Base-by-base conservation (phyloP, 1,139 yeast genomes). In the Pichia sp. region DNA sequence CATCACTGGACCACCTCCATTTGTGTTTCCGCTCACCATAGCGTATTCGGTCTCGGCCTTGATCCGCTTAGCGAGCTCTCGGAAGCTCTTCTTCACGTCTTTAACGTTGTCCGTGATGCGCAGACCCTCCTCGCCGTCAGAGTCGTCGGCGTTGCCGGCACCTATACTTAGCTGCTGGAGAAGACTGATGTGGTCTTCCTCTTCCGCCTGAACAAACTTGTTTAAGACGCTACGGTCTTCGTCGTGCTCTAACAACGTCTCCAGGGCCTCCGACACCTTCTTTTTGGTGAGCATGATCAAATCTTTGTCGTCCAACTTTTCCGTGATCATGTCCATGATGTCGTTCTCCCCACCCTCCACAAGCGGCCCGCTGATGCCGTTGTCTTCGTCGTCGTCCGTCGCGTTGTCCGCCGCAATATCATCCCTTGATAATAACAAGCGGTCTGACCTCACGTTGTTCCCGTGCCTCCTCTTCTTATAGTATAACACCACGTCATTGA, bases 401-500 rank as follows among this genome's bases (percentile, higher is more conserved):
- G 41, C 41, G 41, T 38, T 38, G 19, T 38, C 15, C 52, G 49
- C 58, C 32, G 67, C 67, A 47, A 65, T 50, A 15, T 49, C 54
- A 10, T 31, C 47, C n/a, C 41, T 42, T 1, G 48, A 30, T 10
- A 40, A 19, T 8, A 52, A 40, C 23, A 50, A 31, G 2, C 47
- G 30, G 8, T 49, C 50, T 2, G 23, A 7, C 34, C 47, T 16
- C 34, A 34, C 50, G 4, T 32, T 41, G 11, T 65, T 52, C 64
- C 65, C 60, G 66, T 68, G 52, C 32, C 32, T 51, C 40, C 69
- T 74, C 63, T 74, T 78, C 65, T 84, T 81, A 64, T 82, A 81
- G 65, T 87, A 87, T 51, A 82, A 85, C 2, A 93, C 81, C 8
- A 92, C 89, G 63, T 92, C 96, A 64, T 88, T 86, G 10, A 86